Percentiles rank a stretch among this genome's conserved stretches.
Evolutionary conservation across 192 early-diverging fungal species (phyloP).

Genomic region (Jimgerdemannia lactiflua): DNA sequence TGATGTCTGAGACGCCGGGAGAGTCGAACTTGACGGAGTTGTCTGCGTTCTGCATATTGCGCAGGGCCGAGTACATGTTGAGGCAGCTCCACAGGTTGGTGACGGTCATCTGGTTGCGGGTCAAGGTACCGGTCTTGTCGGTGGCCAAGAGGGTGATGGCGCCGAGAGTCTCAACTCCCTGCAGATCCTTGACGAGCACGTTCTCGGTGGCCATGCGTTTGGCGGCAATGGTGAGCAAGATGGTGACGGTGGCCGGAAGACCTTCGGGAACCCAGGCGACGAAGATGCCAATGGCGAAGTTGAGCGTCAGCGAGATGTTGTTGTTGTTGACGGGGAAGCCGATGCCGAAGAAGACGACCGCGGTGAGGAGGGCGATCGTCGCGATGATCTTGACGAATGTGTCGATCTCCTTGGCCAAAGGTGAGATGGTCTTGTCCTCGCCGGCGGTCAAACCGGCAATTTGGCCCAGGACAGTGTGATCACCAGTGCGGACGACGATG

Average conservation of each 20-base stretch:
- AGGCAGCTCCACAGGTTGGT: constrained; percentile 86
- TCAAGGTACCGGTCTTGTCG: constrained; percentile 97
- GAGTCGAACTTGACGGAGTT: constrained; percentile 32
- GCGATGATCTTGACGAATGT: constrained; percentile 87
- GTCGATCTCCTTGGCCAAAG: constrained; percentile 75
- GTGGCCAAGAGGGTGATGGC: constrained; percentile 96
- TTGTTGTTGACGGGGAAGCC: constrained; percentile 57
- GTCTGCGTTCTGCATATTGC: constrained; percentile 20
- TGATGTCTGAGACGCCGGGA: constrained; percentile 70
- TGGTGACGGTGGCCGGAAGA: constrained; percentile 90
- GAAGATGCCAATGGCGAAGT: constrained; percentile 90
- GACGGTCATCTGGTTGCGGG: constrained; percentile 96
- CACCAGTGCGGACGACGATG: constrained; percentile 90
- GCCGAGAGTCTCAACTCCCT: constrained; percentile 95
- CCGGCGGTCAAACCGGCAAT: constrained; percentile 84
- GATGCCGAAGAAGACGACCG: constrained; percentile 82
- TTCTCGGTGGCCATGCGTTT: constrained; percentile 89
- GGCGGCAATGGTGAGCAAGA: constrained; percentile 92
- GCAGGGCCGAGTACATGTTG: constrained; percentile 46
- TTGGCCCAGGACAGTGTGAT: constrained; percentile 93
- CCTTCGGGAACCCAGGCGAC: constrained; percentile 95
- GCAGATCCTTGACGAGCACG: constrained; percentile 94
- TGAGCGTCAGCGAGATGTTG: constrained; percentile 66
- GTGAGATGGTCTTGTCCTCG: constrained; percentile 73
- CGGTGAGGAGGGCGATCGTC: constrained; percentile 69